Conservation (phyloP, 371 early-diverging fungal genomes). For the Rhizopus sp. region DNA sequence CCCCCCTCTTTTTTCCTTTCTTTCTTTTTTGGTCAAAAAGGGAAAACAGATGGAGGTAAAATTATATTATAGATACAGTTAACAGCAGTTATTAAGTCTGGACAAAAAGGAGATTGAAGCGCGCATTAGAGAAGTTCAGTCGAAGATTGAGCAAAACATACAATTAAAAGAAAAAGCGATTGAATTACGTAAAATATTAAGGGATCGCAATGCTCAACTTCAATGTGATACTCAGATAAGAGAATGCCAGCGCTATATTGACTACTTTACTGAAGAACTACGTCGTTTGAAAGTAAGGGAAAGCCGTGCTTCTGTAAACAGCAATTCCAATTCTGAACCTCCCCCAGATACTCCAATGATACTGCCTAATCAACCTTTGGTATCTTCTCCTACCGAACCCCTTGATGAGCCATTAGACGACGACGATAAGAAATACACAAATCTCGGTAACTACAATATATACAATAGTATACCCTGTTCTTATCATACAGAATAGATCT, state of each 20-base stretch:
- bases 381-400: constrained; percentile 12
- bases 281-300: constrained; percentile 30
- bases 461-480: neutral
- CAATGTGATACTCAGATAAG: constrained; percentile 77
- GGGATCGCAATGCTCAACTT: constrained; percentile 63
- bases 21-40: too few species aligned
- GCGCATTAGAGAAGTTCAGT: constrained; percentile 50
- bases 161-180: constrained; percentile 70
- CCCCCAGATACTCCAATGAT: neutral
- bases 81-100: too few species aligned
- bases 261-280: constrained; percentile 75
- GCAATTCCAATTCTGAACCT: neutral
- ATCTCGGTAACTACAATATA: constrained; percentile 37
- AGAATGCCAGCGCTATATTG: constrained; percentile 79
- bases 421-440: constrained; percentile 37
- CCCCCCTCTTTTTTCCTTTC: too few species aligned
- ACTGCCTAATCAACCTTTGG: neutral
- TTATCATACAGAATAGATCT: constrained; percentile 45
- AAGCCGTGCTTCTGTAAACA: constrained; percentile 17
- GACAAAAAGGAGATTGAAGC: constrained; percentile 22
- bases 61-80: too few species aligned
- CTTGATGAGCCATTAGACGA: constrained; percentile 1
- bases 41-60: too few species aligned
- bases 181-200: constrained; percentile 60
- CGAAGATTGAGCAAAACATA: constrained; percentile 64